Percentiles rank a stretch among this genome's conserved stretches.
Conservation (phyloP, 352 stramenopile genomes). For the Thraustotheca clavata region DNA sequence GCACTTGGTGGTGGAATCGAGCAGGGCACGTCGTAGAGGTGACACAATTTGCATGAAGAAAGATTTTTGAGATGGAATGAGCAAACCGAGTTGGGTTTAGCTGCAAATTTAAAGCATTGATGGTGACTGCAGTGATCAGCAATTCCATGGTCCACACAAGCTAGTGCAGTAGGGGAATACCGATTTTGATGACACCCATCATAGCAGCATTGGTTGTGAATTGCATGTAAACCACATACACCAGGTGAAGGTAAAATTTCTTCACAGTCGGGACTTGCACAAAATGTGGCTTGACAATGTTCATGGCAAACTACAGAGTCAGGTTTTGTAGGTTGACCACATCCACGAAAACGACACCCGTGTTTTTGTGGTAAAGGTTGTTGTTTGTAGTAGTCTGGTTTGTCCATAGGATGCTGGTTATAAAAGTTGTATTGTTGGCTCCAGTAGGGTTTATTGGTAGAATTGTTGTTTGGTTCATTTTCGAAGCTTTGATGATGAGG, state of each 20-base stretch:
- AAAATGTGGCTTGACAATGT: conserved; percentile 46
- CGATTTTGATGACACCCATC: conserved; percentile 41
- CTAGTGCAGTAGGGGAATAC: conserved; percentile 23
- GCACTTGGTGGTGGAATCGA: conserved; percentile 20
- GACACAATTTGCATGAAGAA: conserved; percentile 14
- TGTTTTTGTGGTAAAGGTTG: too few species aligned
- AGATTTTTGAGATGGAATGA: conserved; percentile 41
- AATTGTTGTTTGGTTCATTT: neutral
- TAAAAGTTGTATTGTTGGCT: neutral
- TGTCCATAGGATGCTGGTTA: neutral
- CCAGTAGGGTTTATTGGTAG: neutral
- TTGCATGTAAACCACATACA: conserved; percentile 52
- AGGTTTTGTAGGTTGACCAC: neutral
- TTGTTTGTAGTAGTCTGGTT: neutral
- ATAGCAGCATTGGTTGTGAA: conserved; percentile 43
- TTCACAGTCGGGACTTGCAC: conserved; percentile 50
- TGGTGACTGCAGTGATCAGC: conserved; percentile 43
- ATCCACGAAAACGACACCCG: neutral
- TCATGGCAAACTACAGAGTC: conserved; percentile 32
- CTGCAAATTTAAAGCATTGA: conserved; percentile 55
- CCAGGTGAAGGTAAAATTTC: conserved; percentile 40
- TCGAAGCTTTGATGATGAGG: neutral
- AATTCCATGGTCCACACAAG: conserved; percentile 38
- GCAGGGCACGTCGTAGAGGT: conserved; percentile 34
- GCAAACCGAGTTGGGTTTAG: conserved; percentile 27